A percentile compares a stretch with the other conserved stretches of the same genome.
phyloP scores from a whole-genome alignment of 768 basidiomycete species.

The Leccinellum rugosiceps region DNA sequence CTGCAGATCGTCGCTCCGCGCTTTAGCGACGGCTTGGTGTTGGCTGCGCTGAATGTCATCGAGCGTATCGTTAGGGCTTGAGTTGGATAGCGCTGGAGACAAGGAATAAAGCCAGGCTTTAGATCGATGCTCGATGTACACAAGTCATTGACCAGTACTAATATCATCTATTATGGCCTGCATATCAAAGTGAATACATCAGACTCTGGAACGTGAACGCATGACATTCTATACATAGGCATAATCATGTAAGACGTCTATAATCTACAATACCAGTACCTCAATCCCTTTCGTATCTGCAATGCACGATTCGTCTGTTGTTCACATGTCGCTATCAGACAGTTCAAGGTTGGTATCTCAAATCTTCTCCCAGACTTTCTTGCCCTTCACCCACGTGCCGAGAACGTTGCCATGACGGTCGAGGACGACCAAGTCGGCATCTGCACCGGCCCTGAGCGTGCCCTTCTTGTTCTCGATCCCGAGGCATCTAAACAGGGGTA shows the following conservation, averaged over 20 bases:
- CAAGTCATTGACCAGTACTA: background rate
- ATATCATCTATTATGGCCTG: background rate
- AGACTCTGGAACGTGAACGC: background rate
- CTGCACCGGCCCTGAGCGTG: conserved; percentile 74
- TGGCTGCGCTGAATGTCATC: conserved; percentile 24
- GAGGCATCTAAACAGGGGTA: conserved; percentile 50
- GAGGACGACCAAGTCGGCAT: conserved; percentile 82
- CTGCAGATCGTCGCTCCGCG: conserved; percentile 24
- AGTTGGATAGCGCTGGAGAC: background rate
- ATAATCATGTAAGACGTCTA: background rate
- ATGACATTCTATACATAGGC: background rate
- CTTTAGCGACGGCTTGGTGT: conserved; percentile 27
- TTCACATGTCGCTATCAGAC: background rate
- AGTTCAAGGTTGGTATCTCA: conserved; percentile 5
- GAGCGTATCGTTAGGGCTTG: conserved; percentile 24
- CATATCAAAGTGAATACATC: background rate
- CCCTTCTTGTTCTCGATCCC: conserved; percentile 80
- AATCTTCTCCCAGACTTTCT: conserved; percentile 58
- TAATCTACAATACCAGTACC: background rate
- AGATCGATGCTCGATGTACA: background rate
- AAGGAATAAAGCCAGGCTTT: background rate
- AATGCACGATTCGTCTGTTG: background rate
- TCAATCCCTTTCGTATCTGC: background rate
- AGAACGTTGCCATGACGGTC: conserved; percentile 63
- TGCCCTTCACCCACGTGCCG: conserved; percentile 76